Evolutionary conservation across 2,329 filamentous ascomycete genomes (phyloP), one percentile per base, ranked within the genome.

Genomic region (Chaetomium globosum): DNA sequence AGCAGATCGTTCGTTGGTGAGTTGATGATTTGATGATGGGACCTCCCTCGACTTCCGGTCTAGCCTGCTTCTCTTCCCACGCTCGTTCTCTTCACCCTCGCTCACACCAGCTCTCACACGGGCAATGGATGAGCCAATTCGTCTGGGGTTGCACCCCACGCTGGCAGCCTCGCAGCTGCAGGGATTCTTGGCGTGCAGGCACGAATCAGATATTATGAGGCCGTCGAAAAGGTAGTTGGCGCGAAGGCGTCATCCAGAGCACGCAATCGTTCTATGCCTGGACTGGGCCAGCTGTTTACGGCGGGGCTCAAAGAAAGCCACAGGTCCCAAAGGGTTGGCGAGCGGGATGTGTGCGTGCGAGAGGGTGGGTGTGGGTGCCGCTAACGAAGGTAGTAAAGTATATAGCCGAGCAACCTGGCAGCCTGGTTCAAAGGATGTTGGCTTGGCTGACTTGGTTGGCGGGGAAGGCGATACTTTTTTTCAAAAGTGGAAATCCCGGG

Each of bases 211-310:
- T 16, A 13, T 4, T 21, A 59, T 62, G 66, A 57, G 26, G 64
- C 23, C 33, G 61, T 60, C 31, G 43, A 62, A n/a, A 19, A 51
- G 65, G 43, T 31, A 30, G 64, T 30, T 28, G 54, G 59, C 23
- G 65, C 49, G 49, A 72, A 71, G 71, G 67, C 69, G 71, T 70
- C 65, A 71, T 71, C 58, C 51, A 69, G 49, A 69, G 70, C 71
- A 73, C 70, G 71, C 70, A 70, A 72, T 69, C 68, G 65, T 55
- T 43, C 63, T 43, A 16, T 33, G 59, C 51, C 64, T 53, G 58
- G 53, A 71, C 65, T 72, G 70, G 69, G 55, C 61, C 61, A 56
- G 46, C 33, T 30, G 58, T 53, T 52, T 60, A 52, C 53, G 33
- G 43, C 55, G 62, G 63, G 23, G n/a, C 21, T 67, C 51, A 46